Evolutionary conservation across 2,329 filamentous ascomycete genomes (phyloP), one percentile per base, ranked within the genome.

Genomic region (Orbilia oligospora): DNA sequence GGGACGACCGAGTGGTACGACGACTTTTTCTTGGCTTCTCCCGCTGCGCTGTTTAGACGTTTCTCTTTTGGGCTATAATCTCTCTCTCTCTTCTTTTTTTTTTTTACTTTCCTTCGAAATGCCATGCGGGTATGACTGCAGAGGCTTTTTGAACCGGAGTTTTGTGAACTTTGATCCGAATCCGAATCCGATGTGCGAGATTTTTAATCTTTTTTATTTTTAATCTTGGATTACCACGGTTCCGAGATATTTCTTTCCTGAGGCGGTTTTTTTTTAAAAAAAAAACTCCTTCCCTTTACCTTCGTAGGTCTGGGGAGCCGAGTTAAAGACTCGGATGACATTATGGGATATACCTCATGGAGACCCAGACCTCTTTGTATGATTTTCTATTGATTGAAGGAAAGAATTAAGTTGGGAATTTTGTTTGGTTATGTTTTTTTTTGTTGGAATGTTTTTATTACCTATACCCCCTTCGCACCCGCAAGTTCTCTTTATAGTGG

Each of bases 81-180:
- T 36, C 24, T 41, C n/a, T n/a, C n/a, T n/a, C n/a, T n/a, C n/a
- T n/a, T n/a, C n/a, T n/a, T n/a, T n/a, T n/a, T n/a, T n/a, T n/a
- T n/a, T n/a, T n/a, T n/a, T n/a, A n/a, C n/a, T 18, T 14, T 41
- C 5, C n/a, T 38, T 41, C 1, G 2, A 41, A 41, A 41, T n/a
- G 38, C 38, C 38, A 41, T 41, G 38, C 38, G 12, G 12, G 53
- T 33, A 58, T 18, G 6, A 33, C 24, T 38, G 27, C 30, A 16
- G 53, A 36, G 53, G 51, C 20, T 49, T 22, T 55, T 22, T 41
- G 5, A 49, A 38, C 38, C 46, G 36, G 56, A 44, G 56, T 61
- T 61, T 61, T 61, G 24, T 61, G 53, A 38, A 58, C 53, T 41
- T 58, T 58, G n/a, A 22, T 24, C 53, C 30, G 30, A 58, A 58